A percentile compares a stretch with the other conserved stretches of the same genome.
Evolutionary conservation across 2,329 filamentous ascomycete genomes (phyloP).

Genomic region (Alternaria sp.): DNA sequence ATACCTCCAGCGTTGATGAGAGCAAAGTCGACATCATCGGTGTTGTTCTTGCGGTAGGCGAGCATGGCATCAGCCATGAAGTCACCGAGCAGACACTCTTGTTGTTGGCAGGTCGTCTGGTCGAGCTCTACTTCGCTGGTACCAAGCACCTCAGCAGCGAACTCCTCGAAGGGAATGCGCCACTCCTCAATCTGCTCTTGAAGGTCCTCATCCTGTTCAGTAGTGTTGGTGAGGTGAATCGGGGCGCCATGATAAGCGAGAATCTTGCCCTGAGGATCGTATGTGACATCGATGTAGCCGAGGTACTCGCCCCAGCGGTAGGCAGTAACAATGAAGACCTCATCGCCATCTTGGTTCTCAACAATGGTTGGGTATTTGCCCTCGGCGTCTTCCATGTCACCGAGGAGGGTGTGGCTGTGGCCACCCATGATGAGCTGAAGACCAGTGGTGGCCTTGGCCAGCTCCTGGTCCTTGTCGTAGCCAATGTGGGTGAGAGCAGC

Average conservation of each 20-base stretch:
- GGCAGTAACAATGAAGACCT: constrained; percentile 72
- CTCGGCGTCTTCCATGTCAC: constrained; percentile 62
- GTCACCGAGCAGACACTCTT: constrained; percentile 60
- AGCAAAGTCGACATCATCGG: constrained; percentile 60
- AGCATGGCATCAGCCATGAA: constrained; percentile 63
- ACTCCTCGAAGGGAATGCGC: constrained; percentile 67
- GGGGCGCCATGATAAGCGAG: constrained; percentile 68
- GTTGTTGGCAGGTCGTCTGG: constrained; percentile 62
- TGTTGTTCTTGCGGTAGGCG: constrained; percentile 61
- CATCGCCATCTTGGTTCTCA: constrained; percentile 66
- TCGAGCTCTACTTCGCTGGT: constrained; percentile 62
- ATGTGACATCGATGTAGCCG: constrained; percentile 71
- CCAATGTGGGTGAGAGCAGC: constrained; percentile 72
- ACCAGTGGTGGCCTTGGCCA: constrained; percentile 65
- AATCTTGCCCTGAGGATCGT: constrained; percentile 65
- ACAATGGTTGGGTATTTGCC: constrained; percentile 70
- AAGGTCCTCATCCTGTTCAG: constrained; percentile 61
- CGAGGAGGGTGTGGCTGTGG: constrained; percentile 65
- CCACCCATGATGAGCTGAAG: constrained; percentile 73
- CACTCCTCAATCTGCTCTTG: constrained; percentile 65
- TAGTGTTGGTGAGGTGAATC: constrained; percentile 68
- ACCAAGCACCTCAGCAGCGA: constrained; percentile 64
- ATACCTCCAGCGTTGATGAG: constrained; percentile 70
- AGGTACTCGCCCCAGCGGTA: constrained; percentile 74
- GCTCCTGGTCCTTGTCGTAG: constrained; percentile 67